Evolutionary conservation across 192 early-diverging fungal genomes (phyloP).

Genomic region (Globomyces pollinis-pini): DNA sequence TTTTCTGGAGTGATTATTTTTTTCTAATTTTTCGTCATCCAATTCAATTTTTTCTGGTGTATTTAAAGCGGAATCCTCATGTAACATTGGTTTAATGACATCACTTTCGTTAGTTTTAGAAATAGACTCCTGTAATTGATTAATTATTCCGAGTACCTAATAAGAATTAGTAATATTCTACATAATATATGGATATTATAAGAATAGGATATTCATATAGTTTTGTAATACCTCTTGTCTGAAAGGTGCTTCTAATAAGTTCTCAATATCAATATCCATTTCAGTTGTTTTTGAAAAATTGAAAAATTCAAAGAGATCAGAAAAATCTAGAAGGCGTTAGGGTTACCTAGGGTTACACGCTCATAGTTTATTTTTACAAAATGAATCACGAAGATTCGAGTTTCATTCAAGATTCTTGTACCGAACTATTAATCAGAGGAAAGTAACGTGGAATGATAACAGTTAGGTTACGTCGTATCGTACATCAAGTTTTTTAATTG

Average conservation of each 20-base stretch:
- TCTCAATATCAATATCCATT: slow-evolving; percentile 30
- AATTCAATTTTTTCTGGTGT: slow-evolving; percentile 2
- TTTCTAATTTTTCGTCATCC: not conserved
- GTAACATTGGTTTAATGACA: not conserved
- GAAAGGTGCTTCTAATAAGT: slow-evolving; percentile 44
- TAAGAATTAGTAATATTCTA: too few relatives aligned
- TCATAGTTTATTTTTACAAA: not conserved
- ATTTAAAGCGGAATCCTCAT: not conserved
- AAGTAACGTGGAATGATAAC: slow-evolving; percentile 11
- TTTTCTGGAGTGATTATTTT: not conserved
- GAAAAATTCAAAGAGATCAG: slow-evolving; percentile 23
- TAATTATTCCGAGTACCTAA: too few relatives aligned
- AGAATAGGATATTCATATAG: too few relatives aligned
- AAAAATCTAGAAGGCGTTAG: not conserved
- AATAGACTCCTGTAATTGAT: too few relatives aligned
- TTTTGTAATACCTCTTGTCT: slow-evolving; percentile 17
- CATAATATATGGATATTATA: too few relatives aligned
- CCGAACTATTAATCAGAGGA: slow-evolving; percentile 34
- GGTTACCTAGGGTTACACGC: not conserved
- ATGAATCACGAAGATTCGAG: not conserved
- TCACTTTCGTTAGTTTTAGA: too few relatives aligned
- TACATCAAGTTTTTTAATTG: slow-evolving; percentile 3
- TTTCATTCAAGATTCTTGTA: slow-evolving; percentile 25
- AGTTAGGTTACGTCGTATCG: not conserved
- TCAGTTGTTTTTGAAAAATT: not conserved